Percentiles rank a stretch among this genome's conserved stretches.
These are phyloP conservation scores for Rosellinia necatrix DNA, from an alignment of 2,329 filamentous ascomycete species.

Conservation along the genomic window DNA sequence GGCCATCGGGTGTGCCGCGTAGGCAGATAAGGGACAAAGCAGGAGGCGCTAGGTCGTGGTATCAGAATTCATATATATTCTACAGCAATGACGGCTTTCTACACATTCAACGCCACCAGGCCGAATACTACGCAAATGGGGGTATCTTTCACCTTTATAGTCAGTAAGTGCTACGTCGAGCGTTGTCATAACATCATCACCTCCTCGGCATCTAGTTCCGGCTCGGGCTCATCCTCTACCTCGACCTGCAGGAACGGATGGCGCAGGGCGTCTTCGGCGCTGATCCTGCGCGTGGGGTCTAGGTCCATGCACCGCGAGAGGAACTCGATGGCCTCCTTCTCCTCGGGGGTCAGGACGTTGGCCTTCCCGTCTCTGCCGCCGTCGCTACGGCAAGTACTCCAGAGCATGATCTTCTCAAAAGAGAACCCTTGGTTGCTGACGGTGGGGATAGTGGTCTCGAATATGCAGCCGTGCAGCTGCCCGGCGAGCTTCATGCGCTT, in stretches of 20 bases:
- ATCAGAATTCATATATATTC: too few species aligned
- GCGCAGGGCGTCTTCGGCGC: conserved; percentile 72
- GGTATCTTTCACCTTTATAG: conserved; percentile 19
- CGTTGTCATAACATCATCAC: conserved; percentile 47
- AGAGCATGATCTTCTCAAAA: conserved; percentile 91
- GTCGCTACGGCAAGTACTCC: conserved; percentile 82
- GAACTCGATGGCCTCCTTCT: conserved; percentile 75
- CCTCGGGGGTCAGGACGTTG: conserved; percentile 64
- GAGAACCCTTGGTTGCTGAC: conserved; percentile 84
- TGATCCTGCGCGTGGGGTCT: conserved; percentile 74
- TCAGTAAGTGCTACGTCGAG: background rate
- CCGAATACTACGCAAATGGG: too few species aligned
- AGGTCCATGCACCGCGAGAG: conserved; percentile 74
- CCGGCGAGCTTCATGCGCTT: conserved; percentile 83
- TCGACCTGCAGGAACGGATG: conserved; percentile 68
- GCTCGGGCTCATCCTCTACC: conserved; percentile 37
- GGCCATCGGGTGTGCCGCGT: too few species aligned
- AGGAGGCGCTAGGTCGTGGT: too few species aligned
- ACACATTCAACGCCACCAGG: too few species aligned
- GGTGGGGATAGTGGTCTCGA: conserved; percentile 91
- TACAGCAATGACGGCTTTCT: too few species aligned
- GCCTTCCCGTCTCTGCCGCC: conserved; percentile 57
- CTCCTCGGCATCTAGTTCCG: conserved; percentile 34
- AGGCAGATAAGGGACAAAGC: too few species aligned
- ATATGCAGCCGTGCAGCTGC: conserved; percentile 84